A percentile compares a stretch with the other conserved stretches of the same genome.
Evolutionary conservation across 1,139 yeast genomes (phyloP).

Genomic region (Debaryomycetaceae sp.): DNA sequence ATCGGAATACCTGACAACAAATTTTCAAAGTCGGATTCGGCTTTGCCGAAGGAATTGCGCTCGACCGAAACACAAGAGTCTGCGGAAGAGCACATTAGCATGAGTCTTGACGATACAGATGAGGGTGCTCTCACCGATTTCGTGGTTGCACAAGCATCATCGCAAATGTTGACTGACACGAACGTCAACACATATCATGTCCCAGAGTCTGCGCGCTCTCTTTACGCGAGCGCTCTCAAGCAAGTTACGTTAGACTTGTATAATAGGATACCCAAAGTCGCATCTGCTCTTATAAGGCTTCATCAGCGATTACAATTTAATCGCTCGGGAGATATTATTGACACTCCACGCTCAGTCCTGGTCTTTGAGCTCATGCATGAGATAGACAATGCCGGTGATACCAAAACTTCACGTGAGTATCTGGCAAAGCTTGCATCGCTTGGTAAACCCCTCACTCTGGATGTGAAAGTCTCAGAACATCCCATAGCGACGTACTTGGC

Average conservation of each 20-base stretch:
- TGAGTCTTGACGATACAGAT: not conserved
- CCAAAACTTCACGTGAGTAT: constrained; percentile 7
- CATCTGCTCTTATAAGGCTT: constrained; percentile 36
- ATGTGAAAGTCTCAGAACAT: constrained; percentile 6
- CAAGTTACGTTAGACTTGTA: constrained; percentile 17
- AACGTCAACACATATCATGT: constrained; percentile 28
- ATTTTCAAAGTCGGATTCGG: constrained; percentile 14
- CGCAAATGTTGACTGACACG: constrained; percentile 25
- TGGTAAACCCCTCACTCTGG: not conserved
- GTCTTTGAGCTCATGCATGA: constrained; percentile 34
- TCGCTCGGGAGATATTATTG: constrained; percentile 24
- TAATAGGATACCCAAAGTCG: constrained; percentile 7
- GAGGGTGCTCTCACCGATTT: constrained; percentile 13
- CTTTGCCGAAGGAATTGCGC: constrained; percentile 15
- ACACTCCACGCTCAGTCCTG: constrained; percentile 38
- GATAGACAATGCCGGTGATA: constrained; percentile 15
- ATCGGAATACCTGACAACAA: constrained; percentile 28
- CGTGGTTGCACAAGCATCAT: constrained; percentile 27
- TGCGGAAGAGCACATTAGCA: not conserved
- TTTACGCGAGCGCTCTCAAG: constrained; percentile 19
- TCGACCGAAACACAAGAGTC: not conserved
- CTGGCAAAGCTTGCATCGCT: constrained; percentile 14
- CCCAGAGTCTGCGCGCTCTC: constrained; percentile 22
- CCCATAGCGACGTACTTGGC: constrained; percentile 29
- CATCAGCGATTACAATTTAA: constrained; percentile 45